These are phyloP conservation scores for Umbellularia californica DNA, from an alignment of 164 flowering plant genomes.

Conservation along the genomic window DNA sequence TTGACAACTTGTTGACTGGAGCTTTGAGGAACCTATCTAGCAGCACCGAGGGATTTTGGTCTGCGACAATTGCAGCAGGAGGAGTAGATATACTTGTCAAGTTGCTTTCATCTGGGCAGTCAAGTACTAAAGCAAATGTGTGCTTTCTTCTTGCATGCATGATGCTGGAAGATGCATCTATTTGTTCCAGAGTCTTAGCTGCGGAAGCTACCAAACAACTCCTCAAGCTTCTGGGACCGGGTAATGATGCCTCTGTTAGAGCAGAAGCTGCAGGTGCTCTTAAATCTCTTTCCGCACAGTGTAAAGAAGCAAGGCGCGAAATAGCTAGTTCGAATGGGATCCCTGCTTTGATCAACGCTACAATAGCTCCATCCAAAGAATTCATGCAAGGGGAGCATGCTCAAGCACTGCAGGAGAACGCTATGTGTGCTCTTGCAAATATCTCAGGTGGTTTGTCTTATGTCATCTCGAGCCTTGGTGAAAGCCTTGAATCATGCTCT, in stretches of 20 bases:
- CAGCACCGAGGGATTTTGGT: slow-evolving; percentile 89
- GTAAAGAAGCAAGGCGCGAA: slow-evolving; percentile 81
- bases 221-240: slow-evolving; percentile 73
- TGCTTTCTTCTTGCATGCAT: slow-evolving; percentile 91
- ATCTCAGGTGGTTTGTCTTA: slow-evolving; percentile 96
- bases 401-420: slow-evolving; percentile 96
- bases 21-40: slow-evolving; percentile 74
- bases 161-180: slow-evolving; percentile 94
- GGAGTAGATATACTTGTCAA: slow-evolving; percentile 89
- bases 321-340: slow-evolving; percentile 82
- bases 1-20: slow-evolving; percentile 78
- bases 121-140: slow-evolving; percentile 85
- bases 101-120: slow-evolving; percentile 62
- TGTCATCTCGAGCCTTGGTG: slow-evolving; percentile 97
- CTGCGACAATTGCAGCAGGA: slow-evolving; percentile 76
- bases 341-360: slow-evolving; percentile 95
- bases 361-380: slow-evolving; percentile 99
- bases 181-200: slow-evolving; percentile 70
- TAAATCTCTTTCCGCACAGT: slow-evolving; percentile 91
- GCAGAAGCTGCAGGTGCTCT: slow-evolving; percentile 98
- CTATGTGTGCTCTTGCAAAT: slow-evolving; percentile 98
- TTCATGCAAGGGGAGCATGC: slow-evolving; percentile 99
- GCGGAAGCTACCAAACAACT: slow-evolving; percentile 83
- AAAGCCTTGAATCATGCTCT: slow-evolving; percentile 92
- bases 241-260: slow-evolving; percentile 84